Evolutionary conservation across 805 yeast genomes (phyloP).

Genomic region (Ogataea populi-albae): DNA sequence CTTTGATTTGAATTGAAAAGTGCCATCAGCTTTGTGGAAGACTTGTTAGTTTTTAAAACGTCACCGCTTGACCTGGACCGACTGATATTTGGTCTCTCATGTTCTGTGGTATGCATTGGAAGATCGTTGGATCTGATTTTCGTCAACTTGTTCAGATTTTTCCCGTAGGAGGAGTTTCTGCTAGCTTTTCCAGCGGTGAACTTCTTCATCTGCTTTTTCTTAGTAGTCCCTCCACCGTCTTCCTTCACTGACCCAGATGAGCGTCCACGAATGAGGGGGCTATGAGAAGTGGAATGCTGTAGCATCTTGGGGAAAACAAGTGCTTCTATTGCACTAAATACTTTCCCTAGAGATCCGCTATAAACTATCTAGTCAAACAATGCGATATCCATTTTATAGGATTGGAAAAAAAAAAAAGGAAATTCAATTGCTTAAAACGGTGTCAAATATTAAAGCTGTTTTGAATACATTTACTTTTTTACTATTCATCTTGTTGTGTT

Average conservation of each 20-base stretch:
- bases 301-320: conserved; percentile 9
- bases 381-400: no score
- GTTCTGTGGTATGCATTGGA: conserved; percentile 8
- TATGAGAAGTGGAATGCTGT: conserved; percentile 9
- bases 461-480: no score
- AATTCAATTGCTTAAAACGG: no score
- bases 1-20: conserved; percentile 8
- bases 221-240: conserved; percentile 21
- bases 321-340: no score
- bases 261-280: conserved; percentile 22
- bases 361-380: no score
- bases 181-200: conserved; percentile 34
- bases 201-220: conserved; percentile 30
- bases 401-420: no score
- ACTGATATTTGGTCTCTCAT: conserved; percentile 23
- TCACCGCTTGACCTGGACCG: conserved; percentile 29
- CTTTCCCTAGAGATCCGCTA: no score
- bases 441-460: no score
- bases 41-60: conserved; percentile 15
- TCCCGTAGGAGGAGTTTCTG: conserved; percentile 35
- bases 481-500: no score
- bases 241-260: conserved; percentile 26
- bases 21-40: conserved; percentile 16
- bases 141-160: conserved; percentile 33
- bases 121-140: conserved; percentile 31